Evolutionary conservation across 495 filamentous ascomycete genomes (phyloP), one percentile per base, ranked within the genome.

Genomic region (Trichocladium uniseriatum): DNA sequence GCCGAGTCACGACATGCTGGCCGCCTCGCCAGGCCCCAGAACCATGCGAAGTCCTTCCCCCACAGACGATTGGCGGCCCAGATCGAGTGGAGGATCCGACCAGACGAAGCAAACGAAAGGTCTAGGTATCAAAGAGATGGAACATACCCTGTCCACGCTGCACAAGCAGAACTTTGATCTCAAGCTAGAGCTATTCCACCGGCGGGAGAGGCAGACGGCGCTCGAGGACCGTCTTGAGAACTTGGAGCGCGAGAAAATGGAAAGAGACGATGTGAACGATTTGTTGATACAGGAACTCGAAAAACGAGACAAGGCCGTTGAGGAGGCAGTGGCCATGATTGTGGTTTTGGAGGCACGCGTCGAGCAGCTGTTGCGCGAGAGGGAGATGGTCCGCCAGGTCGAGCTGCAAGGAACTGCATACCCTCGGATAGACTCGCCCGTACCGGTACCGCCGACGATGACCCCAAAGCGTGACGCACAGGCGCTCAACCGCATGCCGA

Each of bases 101-200:
- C 45, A 58, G 14, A 46, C 63, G 44, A 71, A 51, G 24, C 19
- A 67, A 43, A 66, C 66, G 53, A 60, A 61, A 45, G 63, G 71
- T 38, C 65, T 74, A 57, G 73, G 73, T 16, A 60, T 70, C 36
- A 74, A 72, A 53, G 69, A 71, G 40, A 65, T 70, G 55, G 69
- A 73, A 51, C 62, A 74, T 57, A 71, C 68, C 35, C 45, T 74
- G 32, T 75, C 67, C 16, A 86, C 78, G 40, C 68, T 94, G 38
- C 82, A 83, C 59, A 94, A 94, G 58, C 79, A 91, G 59, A 92
- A 94, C 56, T 96, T 94, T 59, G 86, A 90, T 59, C 71, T 96
- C 48, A 94, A 94, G 64, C 71, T 95, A 40, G 86, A 91, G 52
- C 72, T 95, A 1, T 86, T 79, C 56, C 85, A 95, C 54, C 75